Percentiles rank a stretch among this genome's conserved stretches.
These are phyloP conservation scores for Raffaelea deltoideospora DNA, from an alignment of 2,329 filamentous ascomycete species.

Conservation along the genomic window DNA sequence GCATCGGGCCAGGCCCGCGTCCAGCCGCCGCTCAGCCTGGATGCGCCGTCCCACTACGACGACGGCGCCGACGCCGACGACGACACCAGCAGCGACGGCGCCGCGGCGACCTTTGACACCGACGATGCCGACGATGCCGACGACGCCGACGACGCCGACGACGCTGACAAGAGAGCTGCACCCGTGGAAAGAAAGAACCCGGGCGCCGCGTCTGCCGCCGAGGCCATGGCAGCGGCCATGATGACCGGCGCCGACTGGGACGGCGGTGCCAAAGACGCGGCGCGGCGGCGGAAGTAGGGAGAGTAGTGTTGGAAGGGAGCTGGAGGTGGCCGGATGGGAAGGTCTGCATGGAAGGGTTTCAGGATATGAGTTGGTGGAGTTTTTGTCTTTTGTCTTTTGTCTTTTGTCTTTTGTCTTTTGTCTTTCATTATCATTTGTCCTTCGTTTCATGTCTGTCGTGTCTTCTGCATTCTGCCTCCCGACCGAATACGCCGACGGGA, in stretches of 20 bases:
- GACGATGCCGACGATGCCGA: background rate
- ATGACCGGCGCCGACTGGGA: slow-evolving; percentile 12
- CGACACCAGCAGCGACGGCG: slow-evolving; percentile 10
- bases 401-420: no score
- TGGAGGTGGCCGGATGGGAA: no score
- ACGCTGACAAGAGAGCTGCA: background rate
- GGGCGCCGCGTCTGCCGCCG: slow-evolving; percentile 3
- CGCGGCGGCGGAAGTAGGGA: slow-evolving; percentile 30
- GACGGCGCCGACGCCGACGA: slow-evolving; percentile 9
- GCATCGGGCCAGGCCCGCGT: slow-evolving; percentile 1
- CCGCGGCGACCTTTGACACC: slow-evolving; percentile 4
- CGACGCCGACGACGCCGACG: background rate
- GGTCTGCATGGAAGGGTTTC: no score
- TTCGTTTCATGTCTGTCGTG: no score
- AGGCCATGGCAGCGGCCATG: slow-evolving; percentile 5
- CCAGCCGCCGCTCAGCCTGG: slow-evolving; percentile 1
- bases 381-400: no score
- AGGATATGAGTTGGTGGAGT: no score
- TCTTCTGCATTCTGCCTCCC: no score
- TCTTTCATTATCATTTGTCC: no score
- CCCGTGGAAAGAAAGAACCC: slow-evolving; percentile 2
- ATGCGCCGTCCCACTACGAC: background rate
- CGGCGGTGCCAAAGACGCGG: slow-evolving; percentile 28
- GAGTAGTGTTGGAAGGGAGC: no score
- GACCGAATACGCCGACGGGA: no score